A percentile compares a stretch with the other conserved stretches of the same genome.
Evolutionary conservation across 2,329 filamentous ascomycete genomes (phyloP).

Genomic region (Mollisia scopiformis): DNA sequence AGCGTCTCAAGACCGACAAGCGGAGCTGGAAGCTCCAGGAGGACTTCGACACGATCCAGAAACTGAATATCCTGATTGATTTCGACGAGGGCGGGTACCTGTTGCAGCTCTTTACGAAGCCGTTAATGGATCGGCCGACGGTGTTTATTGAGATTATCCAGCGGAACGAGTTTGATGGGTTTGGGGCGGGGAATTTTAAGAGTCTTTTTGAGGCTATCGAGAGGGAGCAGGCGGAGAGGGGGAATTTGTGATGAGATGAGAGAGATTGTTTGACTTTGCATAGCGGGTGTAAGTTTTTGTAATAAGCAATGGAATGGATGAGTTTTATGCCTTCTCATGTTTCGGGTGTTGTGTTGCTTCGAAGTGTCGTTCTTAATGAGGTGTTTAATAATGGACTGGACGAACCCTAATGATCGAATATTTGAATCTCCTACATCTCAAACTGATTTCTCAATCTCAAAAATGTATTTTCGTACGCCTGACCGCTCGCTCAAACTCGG

Average conservation of each 20-base stretch:
- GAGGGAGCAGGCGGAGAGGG: constrained; percentile 83
- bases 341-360: no score
- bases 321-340: no score
- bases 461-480: no score
- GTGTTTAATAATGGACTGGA: no score
- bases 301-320: no score
- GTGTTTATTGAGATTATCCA: constrained; percentile 98
- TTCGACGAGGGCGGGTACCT: constrained; percentile 93
- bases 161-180: constrained; percentile 85
- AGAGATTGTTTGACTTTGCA: not conserved
- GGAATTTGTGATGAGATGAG: constrained; percentile 65
- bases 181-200: constrained; percentile 96
- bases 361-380: no score
- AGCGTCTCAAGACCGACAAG: constrained; percentile 68
- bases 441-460: no score
- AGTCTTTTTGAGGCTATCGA: constrained; percentile 94
- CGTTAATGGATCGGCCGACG: constrained; percentile 90
- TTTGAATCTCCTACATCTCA: no score
- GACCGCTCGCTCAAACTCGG: no score
- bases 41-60: constrained; percentile 76
- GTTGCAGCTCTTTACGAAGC: constrained; percentile 78
- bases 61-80: constrained; percentile 87
- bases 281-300: no score
- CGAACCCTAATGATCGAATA: no score
- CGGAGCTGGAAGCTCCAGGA: constrained; percentile 70